Conservation (phyloP, 1,139 yeast genomes). For the Scheffersomyces titani region DNA sequence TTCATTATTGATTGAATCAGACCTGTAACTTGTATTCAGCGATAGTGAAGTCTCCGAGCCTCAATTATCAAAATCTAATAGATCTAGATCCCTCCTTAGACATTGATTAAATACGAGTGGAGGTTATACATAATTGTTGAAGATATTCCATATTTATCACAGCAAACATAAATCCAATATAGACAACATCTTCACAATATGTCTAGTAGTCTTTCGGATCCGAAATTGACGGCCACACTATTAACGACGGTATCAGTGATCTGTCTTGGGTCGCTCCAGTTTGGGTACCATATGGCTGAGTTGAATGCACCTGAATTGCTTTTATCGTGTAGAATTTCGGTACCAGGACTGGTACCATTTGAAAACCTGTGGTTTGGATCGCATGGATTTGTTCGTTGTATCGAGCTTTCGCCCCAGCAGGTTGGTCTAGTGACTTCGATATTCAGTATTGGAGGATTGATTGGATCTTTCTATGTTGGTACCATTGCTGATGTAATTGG, state of each 20-base stretch:
- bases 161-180: background rate
- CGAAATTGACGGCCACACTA: constrained; percentile 25
- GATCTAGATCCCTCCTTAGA: background rate
- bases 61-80: too few relatives aligned
- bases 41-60: background rate
- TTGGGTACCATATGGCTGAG: constrained; percentile 54
- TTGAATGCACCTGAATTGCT: constrained; percentile 48
- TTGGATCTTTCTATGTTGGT: constrained; percentile 78
- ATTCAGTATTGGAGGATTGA: constrained; percentile 82
- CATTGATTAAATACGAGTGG: background rate
- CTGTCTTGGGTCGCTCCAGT: constrained; percentile 49
- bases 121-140: background rate
- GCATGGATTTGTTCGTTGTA: constrained; percentile 45
- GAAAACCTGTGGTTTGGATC: constrained; percentile 39
- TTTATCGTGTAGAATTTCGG: constrained; percentile 34
- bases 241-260: constrained; percentile 33
- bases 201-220: background rate
- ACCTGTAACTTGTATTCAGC: background rate
- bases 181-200: background rate
- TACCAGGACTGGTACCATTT: constrained; percentile 35
- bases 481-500: constrained; percentile 69
- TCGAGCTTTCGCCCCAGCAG: constrained; percentile 62
- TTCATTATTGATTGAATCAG: background rate
- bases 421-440: constrained; percentile 82
- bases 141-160: background rate